phyloP scores from a whole-genome alignment of 164 flowering plant genomes.

The Vitis rotundifolia region DNA sequence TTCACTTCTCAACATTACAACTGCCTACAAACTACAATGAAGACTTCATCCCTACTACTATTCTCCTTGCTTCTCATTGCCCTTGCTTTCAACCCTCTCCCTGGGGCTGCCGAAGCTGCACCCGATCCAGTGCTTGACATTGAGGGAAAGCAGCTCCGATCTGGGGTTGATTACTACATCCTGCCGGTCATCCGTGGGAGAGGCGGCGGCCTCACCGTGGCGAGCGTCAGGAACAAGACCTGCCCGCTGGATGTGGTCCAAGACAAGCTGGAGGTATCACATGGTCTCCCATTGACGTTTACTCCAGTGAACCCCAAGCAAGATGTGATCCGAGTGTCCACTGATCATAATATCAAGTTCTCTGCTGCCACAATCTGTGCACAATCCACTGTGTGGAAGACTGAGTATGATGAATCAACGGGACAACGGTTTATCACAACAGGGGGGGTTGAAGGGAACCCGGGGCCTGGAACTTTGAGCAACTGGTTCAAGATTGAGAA shows the following conservation, averaged over 20 bases:
- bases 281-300: neutral
- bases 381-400: no score
- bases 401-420: conserved; percentile 11
- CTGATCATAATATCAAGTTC: conserved; percentile 11
- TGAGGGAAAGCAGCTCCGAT: conserved; percentile 17
- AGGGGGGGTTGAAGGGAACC: conserved; percentile 34
- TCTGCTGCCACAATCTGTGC: no score
- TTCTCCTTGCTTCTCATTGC: no score
- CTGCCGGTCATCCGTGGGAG: conserved; percentile 18
- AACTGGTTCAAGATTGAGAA: conserved; percentile 4
- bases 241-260: conserved; percentile 29
- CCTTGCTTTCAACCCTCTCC: no score
- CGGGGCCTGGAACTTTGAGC: conserved; percentile 16
- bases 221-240: conserved; percentile 1
- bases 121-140: conserved; percentile 10
- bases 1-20: no score
- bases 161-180: conserved; percentile 26
- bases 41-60: no score
- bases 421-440: conserved; percentile 17
- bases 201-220: conserved; percentile 29
- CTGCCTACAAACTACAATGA: no score
- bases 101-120: no score
- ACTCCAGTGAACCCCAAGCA: conserved; percentile 16
- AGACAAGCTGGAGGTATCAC: neutral
- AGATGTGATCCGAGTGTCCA: conserved; percentile 10